These are phyloP conservation scores for Penicillium subrubescens DNA, from an alignment of 495 filamentous ascomycete species.

Conservation along the genomic window DNA sequence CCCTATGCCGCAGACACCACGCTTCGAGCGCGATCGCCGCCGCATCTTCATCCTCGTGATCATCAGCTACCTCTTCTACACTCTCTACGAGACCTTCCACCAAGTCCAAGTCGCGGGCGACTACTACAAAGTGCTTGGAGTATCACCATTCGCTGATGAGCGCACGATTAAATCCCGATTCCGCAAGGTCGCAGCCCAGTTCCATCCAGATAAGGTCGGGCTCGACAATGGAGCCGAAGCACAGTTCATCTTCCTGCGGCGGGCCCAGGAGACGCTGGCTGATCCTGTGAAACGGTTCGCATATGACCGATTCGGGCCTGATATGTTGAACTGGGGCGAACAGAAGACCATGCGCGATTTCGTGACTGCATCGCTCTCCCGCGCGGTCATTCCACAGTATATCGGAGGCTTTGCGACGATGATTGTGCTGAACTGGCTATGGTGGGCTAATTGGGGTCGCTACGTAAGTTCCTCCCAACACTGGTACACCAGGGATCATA, in stretches of 20 bases:
- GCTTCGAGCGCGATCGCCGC: constrained; percentile 70
- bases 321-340: constrained; percentile 67
- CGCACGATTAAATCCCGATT: constrained; percentile 81
- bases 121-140: constrained; percentile 75
- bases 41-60: constrained; percentile 83
- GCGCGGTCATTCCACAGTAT: constrained; percentile 64
- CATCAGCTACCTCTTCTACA: constrained; percentile 82
- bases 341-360: constrained; percentile 75
- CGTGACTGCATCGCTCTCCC: constrained; percentile 62
- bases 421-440: constrained; percentile 69
- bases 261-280: constrained; percentile 78
- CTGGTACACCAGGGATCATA: not conserved
- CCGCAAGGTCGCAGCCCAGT: constrained; percentile 76
- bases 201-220: constrained; percentile 86
- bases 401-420: constrained; percentile 60
- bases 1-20: constrained; percentile 70
- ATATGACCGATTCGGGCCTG: constrained; percentile 89
- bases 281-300: constrained; percentile 83
- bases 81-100: constrained; percentile 89
- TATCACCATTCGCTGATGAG: constrained; percentile 69
- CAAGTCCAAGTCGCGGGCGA: constrained; percentile 67
- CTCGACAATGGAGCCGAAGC: constrained; percentile 41
- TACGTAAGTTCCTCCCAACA: constrained; percentile 44
- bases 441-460: constrained; percentile 80
- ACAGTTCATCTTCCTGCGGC: constrained; percentile 80